Evolutionary conservation across 805 yeast genomes (phyloP).

Genomic region (Yarrowia alimentaria): DNA sequence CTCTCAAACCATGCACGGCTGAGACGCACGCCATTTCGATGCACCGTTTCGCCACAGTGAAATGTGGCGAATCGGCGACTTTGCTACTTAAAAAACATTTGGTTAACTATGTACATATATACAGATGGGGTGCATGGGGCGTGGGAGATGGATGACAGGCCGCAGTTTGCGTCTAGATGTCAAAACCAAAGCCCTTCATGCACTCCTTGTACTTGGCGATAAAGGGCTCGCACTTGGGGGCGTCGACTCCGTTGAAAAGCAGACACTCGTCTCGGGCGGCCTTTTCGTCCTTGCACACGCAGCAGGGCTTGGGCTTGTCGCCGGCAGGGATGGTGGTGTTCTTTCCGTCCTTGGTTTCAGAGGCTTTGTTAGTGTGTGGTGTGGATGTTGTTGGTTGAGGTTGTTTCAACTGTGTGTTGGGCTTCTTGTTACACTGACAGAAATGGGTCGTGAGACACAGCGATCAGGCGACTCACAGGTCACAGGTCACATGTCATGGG

Average conservation of each 20-base stretch:
- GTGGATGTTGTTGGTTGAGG: no score
- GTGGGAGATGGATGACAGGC: neutral
- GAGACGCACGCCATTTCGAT: no score
- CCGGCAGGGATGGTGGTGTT: slow-evolving; percentile 7
- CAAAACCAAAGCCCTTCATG: slow-evolving; percentile 91
- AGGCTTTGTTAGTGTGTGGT: slow-evolving; percentile 18
- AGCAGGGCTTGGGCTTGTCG: slow-evolving; percentile 86
- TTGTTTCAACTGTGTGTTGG: no score
- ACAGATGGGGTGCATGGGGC: neutral
- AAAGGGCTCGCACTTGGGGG: slow-evolving; percentile 72
- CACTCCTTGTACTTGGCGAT: slow-evolving; percentile 75
- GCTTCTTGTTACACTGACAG: no score
- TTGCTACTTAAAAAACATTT: no score
- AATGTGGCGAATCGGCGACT: no score
- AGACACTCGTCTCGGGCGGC: slow-evolving; percentile 83
- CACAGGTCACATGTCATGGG: no score
- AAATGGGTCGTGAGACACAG: no score
- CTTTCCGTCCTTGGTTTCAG: slow-evolving; percentile 17
- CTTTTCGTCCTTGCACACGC: slow-evolving; percentile 88
- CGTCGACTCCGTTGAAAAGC: slow-evolving; percentile 75
- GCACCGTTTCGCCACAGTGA: no score
- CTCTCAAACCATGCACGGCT: no score
- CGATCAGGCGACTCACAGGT: no score
- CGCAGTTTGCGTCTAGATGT: slow-evolving; percentile 39
- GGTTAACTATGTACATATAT: no score